Percentiles rank a stretch among this genome's conserved stretches.
Evolutionary conservation across 2,329 filamentous ascomycete genomes (phyloP).

Genomic region (Dendryphion nanum): DNA sequence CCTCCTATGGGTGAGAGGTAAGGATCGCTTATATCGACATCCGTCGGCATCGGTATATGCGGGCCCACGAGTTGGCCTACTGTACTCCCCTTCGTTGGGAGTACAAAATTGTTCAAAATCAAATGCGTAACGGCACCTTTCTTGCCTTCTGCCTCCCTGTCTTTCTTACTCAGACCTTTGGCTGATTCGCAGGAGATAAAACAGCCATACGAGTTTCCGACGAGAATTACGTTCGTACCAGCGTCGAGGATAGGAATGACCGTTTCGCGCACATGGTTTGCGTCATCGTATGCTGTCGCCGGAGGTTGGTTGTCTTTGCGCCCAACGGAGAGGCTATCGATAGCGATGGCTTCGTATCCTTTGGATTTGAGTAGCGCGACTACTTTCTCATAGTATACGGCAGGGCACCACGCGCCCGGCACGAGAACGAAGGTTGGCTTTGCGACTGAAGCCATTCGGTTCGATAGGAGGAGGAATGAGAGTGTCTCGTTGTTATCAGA

Average conservation of each 20-base stretch:
- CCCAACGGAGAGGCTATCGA: slow-evolving; percentile 9
- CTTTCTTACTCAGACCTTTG: not conserved
- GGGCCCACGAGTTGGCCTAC: too few relatives aligned
- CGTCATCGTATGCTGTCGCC: not conserved
- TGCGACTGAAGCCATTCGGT: too few relatives aligned
- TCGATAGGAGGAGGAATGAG: too few relatives aligned
- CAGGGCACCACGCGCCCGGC: slow-evolving; percentile 11
- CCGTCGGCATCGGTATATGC: too few relatives aligned
- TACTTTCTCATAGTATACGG: slow-evolving; percentile 8
- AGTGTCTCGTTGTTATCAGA: too few relatives aligned
- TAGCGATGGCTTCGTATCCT: slow-evolving; percentile 7
- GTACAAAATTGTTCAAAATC: too few relatives aligned
- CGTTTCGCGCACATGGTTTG: not conserved
- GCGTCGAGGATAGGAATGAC: not conserved
- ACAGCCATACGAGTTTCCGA: not conserved
- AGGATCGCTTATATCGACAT: too few relatives aligned
- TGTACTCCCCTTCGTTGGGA: too few relatives aligned
- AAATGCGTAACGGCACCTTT: not conserved
- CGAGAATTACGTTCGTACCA: not conserved
- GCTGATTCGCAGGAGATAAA: not conserved
- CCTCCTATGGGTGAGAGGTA: too few relatives aligned
- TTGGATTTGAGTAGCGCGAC: slow-evolving; percentile 2
- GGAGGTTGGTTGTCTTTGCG: not conserved
- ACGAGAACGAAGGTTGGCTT: slow-evolving; percentile 13
- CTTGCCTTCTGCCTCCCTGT: not conserved